Evolutionary conservation across 257 asterid genomes (phyloP).

Genomic region (Rauvolfia tetraphylla): DNA sequence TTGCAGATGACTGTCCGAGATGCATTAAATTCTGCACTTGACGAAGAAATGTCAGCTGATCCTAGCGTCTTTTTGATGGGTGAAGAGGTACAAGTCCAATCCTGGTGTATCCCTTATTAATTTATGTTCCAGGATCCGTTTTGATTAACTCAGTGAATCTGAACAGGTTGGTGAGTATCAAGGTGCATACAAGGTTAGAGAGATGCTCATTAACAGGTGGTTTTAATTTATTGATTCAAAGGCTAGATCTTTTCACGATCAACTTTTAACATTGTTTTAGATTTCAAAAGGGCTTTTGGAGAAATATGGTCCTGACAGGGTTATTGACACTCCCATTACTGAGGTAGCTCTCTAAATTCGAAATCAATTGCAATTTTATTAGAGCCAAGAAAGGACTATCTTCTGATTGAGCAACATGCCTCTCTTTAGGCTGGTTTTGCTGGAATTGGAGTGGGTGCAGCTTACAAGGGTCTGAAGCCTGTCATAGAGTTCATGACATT

Average conservation of each 20-base stretch:
- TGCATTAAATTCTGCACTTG: constrained; percentile 88
- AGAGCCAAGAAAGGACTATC: not conserved
- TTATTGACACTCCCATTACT: constrained; percentile 86
- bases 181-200: constrained; percentile 96
- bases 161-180: constrained; percentile 95
- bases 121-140: constrained; percentile 1
- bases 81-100: constrained; percentile 68
- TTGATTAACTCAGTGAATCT: constrained; percentile 4
- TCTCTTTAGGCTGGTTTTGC: constrained; percentile 79
- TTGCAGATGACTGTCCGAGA: constrained; percentile 90
- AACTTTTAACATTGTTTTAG: constrained; percentile 29
- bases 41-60: constrained; percentile 98
- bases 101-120: constrained; percentile 7
- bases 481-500: constrained; percentile 91
- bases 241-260: not conserved
- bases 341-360: constrained; percentile 56
- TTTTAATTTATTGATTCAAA: not conserved
- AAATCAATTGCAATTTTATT: constrained; percentile 5
- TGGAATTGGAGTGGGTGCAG: constrained; percentile 97
- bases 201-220: not conserved
- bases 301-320: constrained; percentile 91
- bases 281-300: constrained; percentile 83
- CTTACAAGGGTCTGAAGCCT: constrained; percentile 89
- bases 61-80: constrained; percentile 87
- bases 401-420: constrained; percentile 9